Evolutionary conservation across 805 yeast species (phyloP).

Genomic region (Vanderwaltozyma tropicalis): DNA sequence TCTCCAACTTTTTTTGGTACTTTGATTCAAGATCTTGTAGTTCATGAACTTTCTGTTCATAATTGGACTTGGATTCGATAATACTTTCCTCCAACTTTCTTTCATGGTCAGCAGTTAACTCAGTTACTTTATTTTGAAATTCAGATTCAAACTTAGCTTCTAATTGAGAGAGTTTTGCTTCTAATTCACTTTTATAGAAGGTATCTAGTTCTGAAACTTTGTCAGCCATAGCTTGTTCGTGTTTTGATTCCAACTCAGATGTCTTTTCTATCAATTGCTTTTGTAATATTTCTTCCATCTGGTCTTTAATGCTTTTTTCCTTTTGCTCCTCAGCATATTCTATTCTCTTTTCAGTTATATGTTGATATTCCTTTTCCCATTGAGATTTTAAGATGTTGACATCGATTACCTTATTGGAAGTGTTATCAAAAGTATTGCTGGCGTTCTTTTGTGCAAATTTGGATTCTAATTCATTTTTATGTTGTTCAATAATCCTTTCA

Average conservation of each 20-base stretch:
- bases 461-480: conserved; percentile 4
- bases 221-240: conserved; percentile 6
- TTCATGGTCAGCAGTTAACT: too few species aligned
- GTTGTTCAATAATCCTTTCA: not conserved
- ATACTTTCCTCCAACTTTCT: too few species aligned
- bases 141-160: too few species aligned
- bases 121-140: too few species aligned
- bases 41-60: too few species aligned
- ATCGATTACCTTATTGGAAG: too few species aligned
- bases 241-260: conserved; percentile 8
- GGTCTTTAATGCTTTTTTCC: conserved; percentile 38
- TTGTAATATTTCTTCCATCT: conserved; percentile 42
- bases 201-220: conserved; percentile 8
- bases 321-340: conserved; percentile 32
- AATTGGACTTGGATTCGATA: too few species aligned
- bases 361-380: conserved; percentile 30
- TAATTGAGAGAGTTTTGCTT: too few species aligned
- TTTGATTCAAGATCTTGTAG: too few species aligned
- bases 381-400: conserved; percentile 13
- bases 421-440: conserved; percentile 4
- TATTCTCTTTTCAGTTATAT: conserved; percentile 18
- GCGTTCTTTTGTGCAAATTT: conserved; percentile 9
- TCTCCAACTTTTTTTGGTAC: too few species aligned
- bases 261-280: conserved; percentile 34
- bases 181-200: too few species aligned